These are phyloP conservation scores for Ogataea pilisensis DNA, from an alignment of 805 yeast genomes.

Conservation along the genomic window DNA sequence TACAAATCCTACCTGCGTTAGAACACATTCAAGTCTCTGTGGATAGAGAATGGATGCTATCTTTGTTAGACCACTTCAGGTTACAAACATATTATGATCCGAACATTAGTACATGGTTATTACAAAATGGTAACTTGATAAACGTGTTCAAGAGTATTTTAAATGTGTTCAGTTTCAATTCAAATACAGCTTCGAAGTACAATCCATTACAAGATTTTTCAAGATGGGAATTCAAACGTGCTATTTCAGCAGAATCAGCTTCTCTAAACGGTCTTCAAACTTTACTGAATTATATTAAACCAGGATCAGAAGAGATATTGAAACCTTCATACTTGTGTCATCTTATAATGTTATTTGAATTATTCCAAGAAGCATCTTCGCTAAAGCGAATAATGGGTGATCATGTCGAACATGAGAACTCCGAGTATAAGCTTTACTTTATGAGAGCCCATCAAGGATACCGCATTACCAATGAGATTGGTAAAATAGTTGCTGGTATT, in stretches of 20 bases:
- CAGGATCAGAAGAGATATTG: constrained; percentile 21
- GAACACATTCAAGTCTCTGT: constrained; percentile 39
- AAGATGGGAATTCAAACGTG: constrained; percentile 14
- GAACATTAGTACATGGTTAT: constrained; percentile 33
- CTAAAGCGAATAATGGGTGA: constrained; percentile 59
- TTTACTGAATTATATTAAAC: constrained; percentile 23
- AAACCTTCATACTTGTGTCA: constrained; percentile 29
- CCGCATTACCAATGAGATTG: constrained; percentile 22
- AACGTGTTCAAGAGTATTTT: constrained; percentile 38
- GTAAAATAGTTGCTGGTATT: constrained; percentile 22
- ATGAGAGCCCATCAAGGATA: constrained; percentile 30
- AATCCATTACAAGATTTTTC: constrained; percentile 1
- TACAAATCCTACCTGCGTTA: constrained; percentile 50
- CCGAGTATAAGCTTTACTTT: constrained; percentile 46
- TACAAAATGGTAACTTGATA: constrained; percentile 36
- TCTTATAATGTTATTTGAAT: constrained; percentile 43
- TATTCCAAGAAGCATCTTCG: constrained; percentile 56
- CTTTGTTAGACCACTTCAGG: constrained; percentile 27
- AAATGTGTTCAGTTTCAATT: constrained; percentile 6
- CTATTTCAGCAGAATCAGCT: constrained; percentile 9
- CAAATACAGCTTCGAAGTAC: constrained; percentile 10
- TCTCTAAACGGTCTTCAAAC: constrained; percentile 19
- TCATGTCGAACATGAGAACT: constrained; percentile 59
- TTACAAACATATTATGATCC: constrained; percentile 32
- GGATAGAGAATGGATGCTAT: constrained; percentile 48